These are phyloP conservation scores for Yamadazyma trypodendri DNA, from an alignment of 1,139 yeast species.

Conservation along the genomic window DNA sequence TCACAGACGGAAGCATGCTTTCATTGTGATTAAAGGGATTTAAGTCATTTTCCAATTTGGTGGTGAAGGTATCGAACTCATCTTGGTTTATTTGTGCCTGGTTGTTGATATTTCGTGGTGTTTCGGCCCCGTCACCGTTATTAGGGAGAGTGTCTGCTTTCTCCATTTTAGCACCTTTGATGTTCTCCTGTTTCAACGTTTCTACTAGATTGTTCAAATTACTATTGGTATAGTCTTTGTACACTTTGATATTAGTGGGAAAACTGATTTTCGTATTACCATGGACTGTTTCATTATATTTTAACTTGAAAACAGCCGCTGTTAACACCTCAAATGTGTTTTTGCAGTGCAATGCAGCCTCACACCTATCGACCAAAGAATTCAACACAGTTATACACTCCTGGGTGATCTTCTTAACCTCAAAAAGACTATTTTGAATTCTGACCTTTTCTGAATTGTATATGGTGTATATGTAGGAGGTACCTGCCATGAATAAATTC, in stretches of 20 bases:
- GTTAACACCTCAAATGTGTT: slow-evolving; percentile 71
- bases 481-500: slow-evolving; percentile 85
- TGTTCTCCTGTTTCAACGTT: slow-evolving; percentile 18
- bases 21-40: slow-evolving; percentile 12
- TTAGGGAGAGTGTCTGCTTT: background rate
- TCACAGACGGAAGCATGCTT: background rate
- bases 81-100: slow-evolving; percentile 1
- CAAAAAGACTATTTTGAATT: slow-evolving; percentile 44
- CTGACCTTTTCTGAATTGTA: slow-evolving; percentile 63
- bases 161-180: background rate
- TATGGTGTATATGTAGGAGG: slow-evolving; percentile 74
- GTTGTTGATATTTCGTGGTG: background rate
- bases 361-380: slow-evolving; percentile 67
- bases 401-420: slow-evolving; percentile 54
- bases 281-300: slow-evolving; percentile 45
- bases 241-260: slow-evolving; percentile 19
- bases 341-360: slow-evolving; percentile 71
- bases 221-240: slow-evolving; percentile 31
- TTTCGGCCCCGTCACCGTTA: slow-evolving; percentile 1
- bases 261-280: slow-evolving; percentile 18
- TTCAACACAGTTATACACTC: slow-evolving; percentile 62
- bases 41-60: slow-evolving; percentile 12
- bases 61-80: slow-evolving; percentile 8
- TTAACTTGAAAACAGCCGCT: slow-evolving; percentile 67
- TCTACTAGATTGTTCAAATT: slow-evolving; percentile 41